Base-by-base conservation (phyloP, 2,329 filamentous ascomycete species). In the Hirsutella thompsonii region DNA sequence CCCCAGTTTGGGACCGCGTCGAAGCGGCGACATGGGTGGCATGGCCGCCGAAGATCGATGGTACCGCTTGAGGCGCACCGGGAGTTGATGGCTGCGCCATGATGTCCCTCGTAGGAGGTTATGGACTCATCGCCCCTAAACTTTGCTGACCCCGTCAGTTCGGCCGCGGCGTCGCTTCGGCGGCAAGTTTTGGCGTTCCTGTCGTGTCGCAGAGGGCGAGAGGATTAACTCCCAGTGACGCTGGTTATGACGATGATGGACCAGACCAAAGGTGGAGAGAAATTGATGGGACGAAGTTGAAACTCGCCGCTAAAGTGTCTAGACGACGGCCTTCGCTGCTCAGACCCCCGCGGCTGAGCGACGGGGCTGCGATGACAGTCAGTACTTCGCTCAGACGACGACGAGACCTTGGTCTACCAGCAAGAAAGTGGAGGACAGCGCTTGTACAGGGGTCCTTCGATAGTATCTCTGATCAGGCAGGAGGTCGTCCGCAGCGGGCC, bases 71-170 rank as follows among this genome's bases (percentile, higher is more conserved):
- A 49, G 62, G 51, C 49, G 63, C 61, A 47, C 56, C 61, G 49
- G 69, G 67, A 48, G 63, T 63, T 18, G 69, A 67, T 56, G 61
- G 63, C 59, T 58, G 55, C 54, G 61, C 51, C 66, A 70, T 70
- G 54, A 52, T 53, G n/a, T 47, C 46, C 42, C 41, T 61, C 56
- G 57, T 4, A 14, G 35, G 28, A 20, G 14, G 4, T 19, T 41
- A 44, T 13, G 20, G 23, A 30, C 29, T 38, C 42, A 44, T 44
- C 5, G 26, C 35, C 39, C 32, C 23, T 9, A 19, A n/a, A 28
- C 9, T 19, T 14, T 5, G n/a, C 2, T 21, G 28, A 37, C 20
- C 20, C 28, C 34, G 38, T 34, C 40, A 8, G 41, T n/a, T 39
- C 37, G 8, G 21, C 16, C 16, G n/a, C 8, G 21, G n/a, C 5